phyloP scores from a whole-genome alignment of 2,329 filamentous ascomycete genomes.

The Fusarium neocosmosporiellum region DNA sequence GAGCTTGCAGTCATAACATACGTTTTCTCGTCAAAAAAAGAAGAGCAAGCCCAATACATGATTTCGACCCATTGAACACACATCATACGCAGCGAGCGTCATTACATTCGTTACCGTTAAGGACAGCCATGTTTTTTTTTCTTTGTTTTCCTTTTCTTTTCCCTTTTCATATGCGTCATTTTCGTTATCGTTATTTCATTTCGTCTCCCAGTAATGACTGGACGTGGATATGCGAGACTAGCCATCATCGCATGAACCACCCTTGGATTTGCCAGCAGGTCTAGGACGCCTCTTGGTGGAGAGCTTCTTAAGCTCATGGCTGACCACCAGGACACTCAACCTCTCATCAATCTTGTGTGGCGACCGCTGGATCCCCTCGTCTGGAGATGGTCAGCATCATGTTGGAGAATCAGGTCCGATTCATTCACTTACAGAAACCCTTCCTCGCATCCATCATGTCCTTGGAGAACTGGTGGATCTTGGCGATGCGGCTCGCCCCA shows the following conservation, averaged over 20 bases:
- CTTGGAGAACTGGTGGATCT: conserved; percentile 44
- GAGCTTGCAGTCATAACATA: conserved; percentile 38
- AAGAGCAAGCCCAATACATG: conserved; percentile 22
- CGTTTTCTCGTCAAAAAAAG: conserved; percentile 25
- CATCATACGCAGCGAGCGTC: conserved; percentile 25
- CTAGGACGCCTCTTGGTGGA: conserved; percentile 48
- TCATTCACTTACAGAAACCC: conserved; percentile 49
- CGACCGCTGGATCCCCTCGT: conserved; percentile 48
- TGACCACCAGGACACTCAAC: conserved; percentile 50
- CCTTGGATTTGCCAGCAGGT: conserved; percentile 41
- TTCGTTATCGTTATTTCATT: conserved; percentile 19
- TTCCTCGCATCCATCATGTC: conserved; percentile 50
- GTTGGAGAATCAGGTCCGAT: background rate
- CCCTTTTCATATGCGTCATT: background rate
- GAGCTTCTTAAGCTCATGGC: conserved; percentile 55
- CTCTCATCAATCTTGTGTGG: conserved; percentile 48
- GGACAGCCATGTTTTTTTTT: conserved; percentile 15
- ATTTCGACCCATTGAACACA: conserved; percentile 16
- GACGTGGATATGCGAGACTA: conserved; percentile 21
- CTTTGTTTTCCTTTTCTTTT: conserved; percentile 12
- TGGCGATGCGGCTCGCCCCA: conserved; percentile 41
- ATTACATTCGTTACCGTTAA: conserved; percentile 34
- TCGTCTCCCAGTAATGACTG: conserved; percentile 31
- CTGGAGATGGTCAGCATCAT: conserved; percentile 40
- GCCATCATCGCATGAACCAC: conserved; percentile 42